These are phyloP conservation scores for Parasarocladium wereldwijsianum DNA, from an alignment of 2,329 filamentous ascomycete genomes.

Conservation along the genomic window DNA sequence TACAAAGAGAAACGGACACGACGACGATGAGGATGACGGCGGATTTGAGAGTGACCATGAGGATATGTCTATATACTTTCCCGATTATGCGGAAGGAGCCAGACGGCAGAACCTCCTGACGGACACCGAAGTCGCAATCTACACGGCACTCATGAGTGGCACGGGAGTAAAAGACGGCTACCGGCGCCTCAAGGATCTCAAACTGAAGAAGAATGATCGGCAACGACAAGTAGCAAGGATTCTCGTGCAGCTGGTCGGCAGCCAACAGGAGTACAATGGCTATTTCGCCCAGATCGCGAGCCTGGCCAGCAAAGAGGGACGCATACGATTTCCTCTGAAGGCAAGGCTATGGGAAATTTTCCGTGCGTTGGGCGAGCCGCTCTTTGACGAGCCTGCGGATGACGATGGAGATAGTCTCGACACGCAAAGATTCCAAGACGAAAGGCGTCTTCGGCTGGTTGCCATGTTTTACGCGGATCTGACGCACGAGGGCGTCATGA, in stretches of 20 bases:
- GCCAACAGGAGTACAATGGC: conserved; percentile 75
- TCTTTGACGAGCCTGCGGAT: conserved; percentile 49
- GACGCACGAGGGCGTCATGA: conserved; percentile 28
- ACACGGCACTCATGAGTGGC: conserved; percentile 77
- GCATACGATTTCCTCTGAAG: conserved; percentile 72
- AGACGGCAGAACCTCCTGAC: conserved; percentile 77
- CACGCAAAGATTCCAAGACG: conserved; percentile 29
- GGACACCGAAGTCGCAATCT: conserved; percentile 76
- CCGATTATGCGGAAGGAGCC: conserved; percentile 60
- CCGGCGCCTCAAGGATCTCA: conserved; percentile 63
- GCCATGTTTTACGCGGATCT: conserved; percentile 40
- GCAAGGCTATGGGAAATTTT: conserved; percentile 80
- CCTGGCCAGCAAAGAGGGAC: conserved; percentile 60
- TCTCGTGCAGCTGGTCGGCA: conserved; percentile 71
- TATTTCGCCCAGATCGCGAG: conserved; percentile 83
- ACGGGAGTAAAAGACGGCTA: conserved; percentile 75
- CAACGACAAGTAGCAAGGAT: conserved; percentile 62
- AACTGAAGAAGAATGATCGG: conserved; percentile 64
- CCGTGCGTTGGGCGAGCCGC: conserved; percentile 67
- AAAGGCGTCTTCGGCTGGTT: conserved; percentile 34
- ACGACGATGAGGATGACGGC: conserved; percentile 9
- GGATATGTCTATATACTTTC: conserved; percentile 33
- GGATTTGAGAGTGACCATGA: conserved; percentile 22
- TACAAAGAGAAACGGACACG: conserved; percentile 14
- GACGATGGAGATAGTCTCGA: conserved; percentile 40